Percentiles rank a stretch among this genome's conserved stretches.
Evolutionary conservation across 1,284 basidiomycete genomes (phyloP).

Genomic region (Trichosporon ovoides): DNA sequence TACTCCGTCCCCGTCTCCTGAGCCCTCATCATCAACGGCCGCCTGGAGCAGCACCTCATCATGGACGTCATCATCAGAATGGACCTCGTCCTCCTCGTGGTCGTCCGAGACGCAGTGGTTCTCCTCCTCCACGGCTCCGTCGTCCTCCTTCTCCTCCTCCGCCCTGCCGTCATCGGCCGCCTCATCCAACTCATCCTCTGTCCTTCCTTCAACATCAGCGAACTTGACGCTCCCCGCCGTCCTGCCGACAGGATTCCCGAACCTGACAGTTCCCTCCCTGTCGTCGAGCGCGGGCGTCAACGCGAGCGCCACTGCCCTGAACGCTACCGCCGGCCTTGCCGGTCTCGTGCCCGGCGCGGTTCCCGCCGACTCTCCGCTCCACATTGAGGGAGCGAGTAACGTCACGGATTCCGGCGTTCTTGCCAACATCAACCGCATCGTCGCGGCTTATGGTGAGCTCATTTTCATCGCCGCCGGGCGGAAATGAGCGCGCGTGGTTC

Average conservation of each 20-base stretch:
- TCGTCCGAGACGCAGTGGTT: background rate
- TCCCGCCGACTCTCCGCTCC: background rate
- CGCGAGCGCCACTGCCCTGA: background rate
- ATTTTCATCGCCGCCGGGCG: too few species aligned
- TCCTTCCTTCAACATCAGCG: slow-evolving; percentile 20
- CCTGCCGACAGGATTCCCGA: background rate
- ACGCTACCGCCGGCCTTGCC: background rate
- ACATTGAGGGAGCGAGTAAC: background rate
- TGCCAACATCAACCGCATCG: slow-evolving; percentile 7
- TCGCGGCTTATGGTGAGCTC: slow-evolving; percentile 7
- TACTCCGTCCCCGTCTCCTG: background rate
- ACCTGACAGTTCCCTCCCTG: background rate
- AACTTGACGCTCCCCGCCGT: background rate
- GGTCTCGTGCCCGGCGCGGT: background rate
- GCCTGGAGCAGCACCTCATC: too few species aligned
- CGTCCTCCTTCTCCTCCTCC: background rate
- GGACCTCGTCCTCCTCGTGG: background rate
- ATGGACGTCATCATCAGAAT: background rate
- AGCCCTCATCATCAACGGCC: background rate
- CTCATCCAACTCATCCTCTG: slow-evolving; percentile 22
- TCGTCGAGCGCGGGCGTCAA: background rate
- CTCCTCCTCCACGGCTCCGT: background rate
- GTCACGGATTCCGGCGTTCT: background rate
- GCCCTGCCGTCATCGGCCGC: background rate
- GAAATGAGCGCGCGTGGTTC: too few species aligned